These are phyloP conservation scores for Xylaria sp. DNA, from an alignment of 2,329 filamentous ascomycete genomes.

Conservation along the genomic window DNA sequence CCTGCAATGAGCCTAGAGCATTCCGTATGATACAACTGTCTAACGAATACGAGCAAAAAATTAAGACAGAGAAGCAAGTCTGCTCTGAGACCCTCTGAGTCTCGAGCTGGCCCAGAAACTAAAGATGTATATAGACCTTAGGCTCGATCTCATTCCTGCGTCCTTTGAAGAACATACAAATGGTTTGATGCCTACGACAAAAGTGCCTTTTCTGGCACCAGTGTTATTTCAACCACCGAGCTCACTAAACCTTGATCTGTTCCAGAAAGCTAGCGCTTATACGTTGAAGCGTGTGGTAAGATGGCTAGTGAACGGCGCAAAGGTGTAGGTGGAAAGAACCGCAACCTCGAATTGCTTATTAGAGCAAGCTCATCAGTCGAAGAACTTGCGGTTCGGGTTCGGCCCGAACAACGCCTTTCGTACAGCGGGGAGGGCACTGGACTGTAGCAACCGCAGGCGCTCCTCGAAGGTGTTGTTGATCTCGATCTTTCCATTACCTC, in stretches of 20 bases:
- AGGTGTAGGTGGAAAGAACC: neutral
- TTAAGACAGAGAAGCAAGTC: constrained; percentile 29
- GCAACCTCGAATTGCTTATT: constrained; percentile 1
- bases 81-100: constrained; percentile 10
- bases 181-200: constrained; percentile 7
- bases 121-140: constrained; percentile 23
- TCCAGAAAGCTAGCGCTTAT: constrained; percentile 4
- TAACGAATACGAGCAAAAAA: constrained; percentile 39
- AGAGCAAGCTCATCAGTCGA: constrained; percentile 70
- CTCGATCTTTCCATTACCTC: constrained; percentile 91
- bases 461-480: constrained; percentile 99
- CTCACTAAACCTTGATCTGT: constrained; percentile 1
- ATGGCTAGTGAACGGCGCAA: constrained; percentile 2
- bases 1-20: constrained; percentile 32
- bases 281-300: constrained; percentile 7
- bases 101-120: constrained; percentile 16
- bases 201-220: constrained; percentile 16
- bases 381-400: constrained; percentile 96
- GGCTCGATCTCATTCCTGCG: neutral
- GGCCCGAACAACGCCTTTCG: constrained; percentile 89
- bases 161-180: constrained; percentile 17
- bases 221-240: constrained; percentile 15
- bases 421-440: constrained; percentile 84
- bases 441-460: constrained; percentile 84
- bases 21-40: constrained; percentile 41